phyloP scores from a whole-genome alignment of 495 filamentous ascomycete species.

The Daldinia caldariorum region DNA sequence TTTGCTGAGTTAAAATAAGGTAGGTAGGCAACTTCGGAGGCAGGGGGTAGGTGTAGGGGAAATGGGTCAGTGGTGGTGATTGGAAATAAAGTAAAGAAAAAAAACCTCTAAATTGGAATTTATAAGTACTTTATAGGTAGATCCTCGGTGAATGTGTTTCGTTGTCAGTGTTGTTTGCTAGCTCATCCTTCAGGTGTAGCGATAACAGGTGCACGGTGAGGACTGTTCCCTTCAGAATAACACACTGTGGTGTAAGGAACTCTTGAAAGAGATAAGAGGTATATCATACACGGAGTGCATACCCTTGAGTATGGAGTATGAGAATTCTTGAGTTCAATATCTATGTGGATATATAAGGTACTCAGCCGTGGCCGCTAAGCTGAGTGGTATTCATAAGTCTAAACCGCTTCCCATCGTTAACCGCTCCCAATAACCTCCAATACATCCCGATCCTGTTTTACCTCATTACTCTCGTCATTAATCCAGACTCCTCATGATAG shows the following conservation, averaged over 20 bases:
- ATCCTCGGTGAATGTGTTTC: neutral
- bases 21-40: too few relatives aligned
- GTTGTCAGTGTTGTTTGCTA: neutral
- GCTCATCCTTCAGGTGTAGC: neutral
- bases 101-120: neutral
- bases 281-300: neutral
- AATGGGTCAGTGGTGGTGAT: too few relatives aligned
- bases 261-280: too few relatives aligned
- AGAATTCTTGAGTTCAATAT: neutral
- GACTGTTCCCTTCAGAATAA: too few relatives aligned
- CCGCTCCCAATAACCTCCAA: neutral
- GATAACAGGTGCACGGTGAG: neutral
- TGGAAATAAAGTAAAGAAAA: too few relatives aligned
- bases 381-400: constrained; percentile 1
- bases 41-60: too few relatives aligned
- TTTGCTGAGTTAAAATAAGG: too few relatives aligned
- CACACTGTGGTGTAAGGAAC: too few relatives aligned
- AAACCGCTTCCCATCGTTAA: neutral
- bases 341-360: neutral
- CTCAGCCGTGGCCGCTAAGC: neutral
- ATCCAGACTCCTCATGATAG: constrained; percentile 3
- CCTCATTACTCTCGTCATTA: constrained; percentile 8
- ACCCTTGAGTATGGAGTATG: neutral
- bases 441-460: neutral
- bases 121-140: neutral